Evolutionary conservation across 2,329 filamentous ascomycete species (phyloP), one percentile per base, ranked within the genome.

Genomic region (Keithomyces neogunnii): DNA sequence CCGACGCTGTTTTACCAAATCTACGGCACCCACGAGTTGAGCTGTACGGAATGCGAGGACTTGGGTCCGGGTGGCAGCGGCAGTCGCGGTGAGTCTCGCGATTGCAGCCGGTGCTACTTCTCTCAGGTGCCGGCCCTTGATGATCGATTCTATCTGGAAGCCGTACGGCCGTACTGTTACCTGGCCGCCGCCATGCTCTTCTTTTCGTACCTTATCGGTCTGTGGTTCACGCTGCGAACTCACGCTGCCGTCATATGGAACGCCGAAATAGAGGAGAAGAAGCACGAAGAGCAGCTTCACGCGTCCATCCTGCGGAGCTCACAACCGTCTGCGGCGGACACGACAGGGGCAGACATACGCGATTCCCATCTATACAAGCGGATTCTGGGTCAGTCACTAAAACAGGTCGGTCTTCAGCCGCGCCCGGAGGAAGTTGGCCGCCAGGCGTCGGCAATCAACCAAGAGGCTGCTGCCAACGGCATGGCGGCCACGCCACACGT

Each of bases 241-340:
- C 93, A 99, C 65, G 93, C 93, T 3, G 91, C 95, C 4, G 87
- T 96, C 45, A 99, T 99, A 58, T 99, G 93, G 93, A 93, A 90
- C 61, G 86, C 80, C 7, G 91, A 96, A 55, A 66, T 77, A 3
- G 87, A 91, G 39, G 87, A 91, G 69, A 91, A 89, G 70, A 85
- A 82, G 60, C 74, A 80, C 40, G 79, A 82, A 10, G 79, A 84
- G 13, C 66, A 69, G 13, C 58, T 69, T 51, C 67, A 69, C 28
- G 56, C 64, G 32, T 65, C 62, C 1, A 56, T 59, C 9, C 50
- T 67, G 46, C 62, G 67, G 31, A 56, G 68, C 29, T 68, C 70
- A 19, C 70, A 72, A 40, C 61, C 58, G 9, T 63, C 70, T 5
- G 56, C 72, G 4, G 73, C 64, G 29, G 75, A 82, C 42, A 68